Percentiles rank a stretch among this genome's conserved stretches.
phyloP scores from a whole-genome alignment of 148 eudicot species.

The Vaccinium corymbosum region DNA sequence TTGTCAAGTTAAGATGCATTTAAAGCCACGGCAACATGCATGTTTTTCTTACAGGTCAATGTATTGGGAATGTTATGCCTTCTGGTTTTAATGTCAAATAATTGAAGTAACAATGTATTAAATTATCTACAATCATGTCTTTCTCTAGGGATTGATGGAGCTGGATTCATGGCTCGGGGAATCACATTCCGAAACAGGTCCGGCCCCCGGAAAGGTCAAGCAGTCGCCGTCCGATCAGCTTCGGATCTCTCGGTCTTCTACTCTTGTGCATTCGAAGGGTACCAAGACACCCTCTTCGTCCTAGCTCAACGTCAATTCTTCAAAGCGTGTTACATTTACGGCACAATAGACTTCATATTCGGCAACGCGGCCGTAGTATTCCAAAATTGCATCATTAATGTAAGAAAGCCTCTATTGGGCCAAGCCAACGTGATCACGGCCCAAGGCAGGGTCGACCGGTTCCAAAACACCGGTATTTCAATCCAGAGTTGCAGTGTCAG shows the following conservation, averaged over 20 bases:
- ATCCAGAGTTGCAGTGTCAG: slow-evolving; percentile 34
- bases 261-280: slow-evolving; percentile 21
- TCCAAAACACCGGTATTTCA: slow-evolving; percentile 42
- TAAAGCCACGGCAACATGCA: background rate
- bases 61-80: background rate
- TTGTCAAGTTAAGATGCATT: background rate
- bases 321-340: slow-evolving; percentile 21
- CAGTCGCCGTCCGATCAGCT: slow-evolving; percentile 25
- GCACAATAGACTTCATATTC: slow-evolving; percentile 22
- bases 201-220: slow-evolving; percentile 22
- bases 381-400: slow-evolving; percentile 37
- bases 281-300: slow-evolving; percentile 28
- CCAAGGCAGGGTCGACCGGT: slow-evolving; percentile 39
- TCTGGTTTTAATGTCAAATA: background rate
- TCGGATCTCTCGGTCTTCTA: slow-evolving; percentile 26
- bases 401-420: slow-evolving; percentile 29
- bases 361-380: slow-evolving; percentile 25
- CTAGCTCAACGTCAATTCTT: slow-evolving; percentile 24
- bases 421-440: slow-evolving; percentile 43
- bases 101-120: background rate
- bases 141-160: slow-evolving; percentile 19
- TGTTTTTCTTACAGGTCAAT: background rate
- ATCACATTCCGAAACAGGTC: slow-evolving; percentile 28
- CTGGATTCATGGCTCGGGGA: slow-evolving; percentile 23
- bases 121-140: background rate